A percentile compares a stretch with the other conserved stretches of the same genome.
Evolutionary conservation across 2,329 filamentous ascomycete species (phyloP).

Genomic region (Exophiala bonariae): DNA sequence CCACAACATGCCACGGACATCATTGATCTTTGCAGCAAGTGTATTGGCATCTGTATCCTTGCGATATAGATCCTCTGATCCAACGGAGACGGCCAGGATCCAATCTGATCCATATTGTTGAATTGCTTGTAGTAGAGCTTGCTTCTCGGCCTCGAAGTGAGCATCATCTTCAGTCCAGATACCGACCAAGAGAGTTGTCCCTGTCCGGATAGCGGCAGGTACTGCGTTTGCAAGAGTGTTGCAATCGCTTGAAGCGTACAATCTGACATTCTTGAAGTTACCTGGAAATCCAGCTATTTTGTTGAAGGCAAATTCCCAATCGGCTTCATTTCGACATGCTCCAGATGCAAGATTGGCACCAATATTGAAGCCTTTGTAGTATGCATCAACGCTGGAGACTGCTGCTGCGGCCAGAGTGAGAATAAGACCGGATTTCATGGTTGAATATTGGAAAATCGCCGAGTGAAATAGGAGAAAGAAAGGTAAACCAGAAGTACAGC

Average conservation of each 20-base stretch:
- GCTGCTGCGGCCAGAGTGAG: constrained; percentile 17
- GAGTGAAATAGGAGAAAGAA: neutral
- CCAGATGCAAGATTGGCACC: constrained; percentile 30
- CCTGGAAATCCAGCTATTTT: constrained; percentile 29
- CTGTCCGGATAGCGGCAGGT: constrained; percentile 60
- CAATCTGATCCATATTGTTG: constrained; percentile 57
- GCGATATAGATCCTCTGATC: constrained; percentile 68
- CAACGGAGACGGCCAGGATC: constrained; percentile 65
- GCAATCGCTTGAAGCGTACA: constrained; percentile 42
- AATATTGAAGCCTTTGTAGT: constrained; percentile 33
- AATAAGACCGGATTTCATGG: constrained; percentile 22
- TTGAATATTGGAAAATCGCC: neutral
- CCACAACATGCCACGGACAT: constrained; percentile 54
- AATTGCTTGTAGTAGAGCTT: constrained; percentile 59
- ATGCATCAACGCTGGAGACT: constrained; percentile 27
- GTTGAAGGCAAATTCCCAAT: constrained; percentile 33
- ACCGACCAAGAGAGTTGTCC: constrained; percentile 63
- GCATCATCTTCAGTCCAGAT: constrained; percentile 55
- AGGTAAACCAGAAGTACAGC: too few relatives aligned
- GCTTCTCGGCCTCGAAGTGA: constrained; percentile 61
- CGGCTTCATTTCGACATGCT: constrained; percentile 29
- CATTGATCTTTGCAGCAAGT: constrained; percentile 49
- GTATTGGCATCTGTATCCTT: constrained; percentile 42
- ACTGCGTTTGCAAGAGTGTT: constrained; percentile 50
- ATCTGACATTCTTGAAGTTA: constrained; percentile 29